These are phyloP conservation scores for Xylariomycetidae sp. DNA, from an alignment of 2,329 filamentous ascomycete genomes.

Conservation along the genomic window DNA sequence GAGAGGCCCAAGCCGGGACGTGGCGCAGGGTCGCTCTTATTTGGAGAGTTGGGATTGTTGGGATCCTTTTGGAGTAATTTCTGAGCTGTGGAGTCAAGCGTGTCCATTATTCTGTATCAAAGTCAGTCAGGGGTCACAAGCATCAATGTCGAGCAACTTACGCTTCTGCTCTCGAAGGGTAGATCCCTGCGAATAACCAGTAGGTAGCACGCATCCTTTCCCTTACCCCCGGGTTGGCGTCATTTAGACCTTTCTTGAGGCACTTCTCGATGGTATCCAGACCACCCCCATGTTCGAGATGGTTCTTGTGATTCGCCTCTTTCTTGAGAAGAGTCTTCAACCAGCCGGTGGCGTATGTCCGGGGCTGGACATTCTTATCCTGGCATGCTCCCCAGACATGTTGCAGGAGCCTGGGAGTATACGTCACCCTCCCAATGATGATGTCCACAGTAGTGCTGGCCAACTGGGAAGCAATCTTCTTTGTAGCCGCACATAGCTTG, in stretches of 20 bases:
- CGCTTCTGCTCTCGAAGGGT: conserved; percentile 72
- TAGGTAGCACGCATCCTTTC: conserved; percentile 82
- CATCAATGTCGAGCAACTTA: conserved; percentile 37
- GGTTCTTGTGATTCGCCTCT: conserved; percentile 71
- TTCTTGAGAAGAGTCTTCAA: conserved; percentile 76
- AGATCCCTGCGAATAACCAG: conserved; percentile 76
- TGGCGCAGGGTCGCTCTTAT: conserved; percentile 45
- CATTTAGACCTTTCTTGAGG: conserved; percentile 80
- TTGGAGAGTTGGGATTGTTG: conserved; percentile 70
- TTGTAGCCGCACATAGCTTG: conserved; percentile 84
- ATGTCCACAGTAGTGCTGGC: conserved; percentile 77
- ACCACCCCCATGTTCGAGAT: conserved; percentile 80
- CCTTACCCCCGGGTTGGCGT: conserved; percentile 85
- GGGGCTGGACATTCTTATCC: conserved; percentile 89
- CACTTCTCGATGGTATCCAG: conserved; percentile 82
- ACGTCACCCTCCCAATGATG: conserved; percentile 75
- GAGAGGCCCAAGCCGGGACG: conserved; percentile 58
- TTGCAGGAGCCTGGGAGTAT: conserved; percentile 75
- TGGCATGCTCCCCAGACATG: conserved; percentile 78
- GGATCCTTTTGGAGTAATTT: conserved; percentile 77
- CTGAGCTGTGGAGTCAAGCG: conserved; percentile 73
- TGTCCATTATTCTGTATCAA: conserved; percentile 65
- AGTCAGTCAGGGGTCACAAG: conserved; percentile 6
- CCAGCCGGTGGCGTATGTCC: conserved; percentile 77
- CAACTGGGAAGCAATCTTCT: conserved; percentile 85